Base-by-base conservation (phyloP, 768 basidiomycete genomes). In the Boletus pseudopeckii region DNA sequence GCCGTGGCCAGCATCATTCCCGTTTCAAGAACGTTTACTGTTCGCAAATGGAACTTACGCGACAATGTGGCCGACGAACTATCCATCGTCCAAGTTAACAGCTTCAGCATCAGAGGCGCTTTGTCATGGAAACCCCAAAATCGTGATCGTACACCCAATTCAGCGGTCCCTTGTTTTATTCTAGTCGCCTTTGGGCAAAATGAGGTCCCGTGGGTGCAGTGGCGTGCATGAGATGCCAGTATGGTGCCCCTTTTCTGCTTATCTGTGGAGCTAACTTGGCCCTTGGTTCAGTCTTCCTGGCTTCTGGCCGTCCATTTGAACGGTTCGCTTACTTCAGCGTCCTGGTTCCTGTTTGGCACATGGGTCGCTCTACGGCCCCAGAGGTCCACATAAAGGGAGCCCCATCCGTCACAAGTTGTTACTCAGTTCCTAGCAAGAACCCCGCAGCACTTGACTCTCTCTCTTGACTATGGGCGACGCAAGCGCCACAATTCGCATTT, bases 381-480 rank as follows among this genome's bases (percentile, higher is more conserved):
- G 30, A 18, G 33, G 17, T 24, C 10, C 22, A 41, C 38, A 55
- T 55, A 59, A 54, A 28, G 26, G 32, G 34, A 15, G 8, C n/a
- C 5, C 22, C 15, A 22, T 13, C 13, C 32, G 17, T 15, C 47
- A 45, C 7, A 43, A 42, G 13, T 7, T 39, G 32, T 28, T 39
- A 33, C 32, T 8, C 33, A 33, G 11, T 18, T 33, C 28, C 22
- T 11, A 15, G 22, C 48, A 49, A 24, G 39, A 49, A 22, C 26
- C 13, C 17, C 38, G 10, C 34, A 30, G 28, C 33, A 43, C 33
- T 17, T 5, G 18, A 22, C 36, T 28, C 42, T 36, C 36, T 42
- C 42, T n/a, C 14, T 47, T 33, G 0, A 32, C 50, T 1, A 66
- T 66, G 64, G 66, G 66, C 38, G 57, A 66, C 36, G 54, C 57